Evolutionary conservation across 305 asterid genomes (phyloP).

Genomic region (Caryopteris hybrid): DNA sequence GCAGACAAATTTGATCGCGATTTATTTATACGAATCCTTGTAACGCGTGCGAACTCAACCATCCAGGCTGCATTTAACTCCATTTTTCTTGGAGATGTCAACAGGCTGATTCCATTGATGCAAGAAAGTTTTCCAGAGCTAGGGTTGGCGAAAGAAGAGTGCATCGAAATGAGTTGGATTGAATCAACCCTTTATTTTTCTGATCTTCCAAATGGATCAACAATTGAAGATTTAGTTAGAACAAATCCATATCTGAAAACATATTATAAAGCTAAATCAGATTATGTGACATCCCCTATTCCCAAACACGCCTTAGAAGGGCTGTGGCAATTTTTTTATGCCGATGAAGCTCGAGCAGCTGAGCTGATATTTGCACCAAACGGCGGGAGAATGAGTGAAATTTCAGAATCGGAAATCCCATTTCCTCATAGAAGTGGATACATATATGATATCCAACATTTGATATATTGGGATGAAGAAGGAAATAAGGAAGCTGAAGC

Average conservation of each 20-base stretch:
- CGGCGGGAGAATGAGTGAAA: slow-evolving; percentile 40
- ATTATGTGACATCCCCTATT: slow-evolving; percentile 27
- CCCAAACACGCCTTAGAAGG: slow-evolving; percentile 26
- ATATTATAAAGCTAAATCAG: slow-evolving; percentile 47
- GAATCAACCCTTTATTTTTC: slow-evolving; percentile 33
- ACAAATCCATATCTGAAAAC: slow-evolving; percentile 29
- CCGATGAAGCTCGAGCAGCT: slow-evolving; percentile 24
- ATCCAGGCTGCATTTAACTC: slow-evolving; percentile 32
- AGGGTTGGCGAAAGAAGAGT: slow-evolving; percentile 29
- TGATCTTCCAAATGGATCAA: slow-evolving; percentile 37
- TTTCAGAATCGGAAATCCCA: slow-evolving; percentile 27
- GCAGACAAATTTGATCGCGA: slow-evolving; percentile 21
- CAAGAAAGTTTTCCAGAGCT: slow-evolving; percentile 34
- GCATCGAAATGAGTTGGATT: slow-evolving; percentile 34
- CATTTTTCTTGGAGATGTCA: slow-evolving; percentile 28
- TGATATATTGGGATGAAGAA: slow-evolving; percentile 33
- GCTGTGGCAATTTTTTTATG: slow-evolving; percentile 27
- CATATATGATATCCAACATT: slow-evolving; percentile 34
- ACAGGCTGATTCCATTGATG: slow-evolving; percentile 27
- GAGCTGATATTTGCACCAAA: slow-evolving; percentile 35
- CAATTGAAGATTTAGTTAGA: slow-evolving; percentile 19
- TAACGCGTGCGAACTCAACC: slow-evolving; percentile 1
- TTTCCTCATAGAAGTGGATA: slow-evolving; percentile 39
- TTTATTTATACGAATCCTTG: slow-evolving; percentile 27
- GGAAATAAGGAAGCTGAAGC: slow-evolving; percentile 18